Percentiles rank a stretch among this genome's conserved stretches.
Evolutionary conservation across 148 eudicot genomes (phyloP).

Genomic region (Gaultheria prostrata): DNA sequence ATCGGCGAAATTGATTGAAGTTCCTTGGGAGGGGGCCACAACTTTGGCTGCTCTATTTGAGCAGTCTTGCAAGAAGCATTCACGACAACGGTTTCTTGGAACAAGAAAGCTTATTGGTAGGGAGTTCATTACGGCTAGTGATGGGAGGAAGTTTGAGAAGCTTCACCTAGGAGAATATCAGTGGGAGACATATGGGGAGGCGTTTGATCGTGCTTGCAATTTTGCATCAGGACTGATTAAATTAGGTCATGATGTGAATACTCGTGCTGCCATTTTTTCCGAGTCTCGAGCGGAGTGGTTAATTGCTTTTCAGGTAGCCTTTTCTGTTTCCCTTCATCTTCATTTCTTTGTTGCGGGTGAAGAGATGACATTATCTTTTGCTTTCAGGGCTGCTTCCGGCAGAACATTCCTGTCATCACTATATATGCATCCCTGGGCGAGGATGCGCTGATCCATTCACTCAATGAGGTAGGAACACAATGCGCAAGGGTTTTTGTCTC

Average conservation of each 20-base stretch:
- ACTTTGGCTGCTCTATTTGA: conserved; percentile 84
- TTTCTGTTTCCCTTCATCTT: conserved; percentile 12
- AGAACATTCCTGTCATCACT: conserved; percentile 79
- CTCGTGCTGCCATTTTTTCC: conserved; percentile 88
- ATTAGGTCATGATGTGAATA: conserved; percentile 76
- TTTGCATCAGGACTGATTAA: conserved; percentile 87
- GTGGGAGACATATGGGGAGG: conserved; percentile 76
- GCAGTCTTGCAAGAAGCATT: conserved; percentile 80
- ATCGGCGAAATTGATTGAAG: conserved; percentile 55
- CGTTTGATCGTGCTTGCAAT: conserved; percentile 69
- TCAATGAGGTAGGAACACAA: conserved; percentile 64
- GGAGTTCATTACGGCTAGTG: conserved; percentile 59
- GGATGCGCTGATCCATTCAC: conserved; percentile 85
- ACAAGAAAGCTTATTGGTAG: conserved; percentile 60
- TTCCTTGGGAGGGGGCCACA: conserved; percentile 91
- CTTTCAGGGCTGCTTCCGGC: conserved; percentile 87
- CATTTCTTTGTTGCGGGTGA: not conserved
- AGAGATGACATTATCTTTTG: conserved; percentile 10
- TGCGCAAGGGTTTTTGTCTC: not conserved
- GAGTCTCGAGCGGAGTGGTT: conserved; percentile 95
- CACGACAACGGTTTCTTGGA: conserved; percentile 57
- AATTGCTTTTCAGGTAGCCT: conserved; percentile 75
- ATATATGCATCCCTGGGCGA: conserved; percentile 96
- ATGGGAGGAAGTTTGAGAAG: conserved; percentile 96
- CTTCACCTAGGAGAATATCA: conserved; percentile 82